Conservation (phyloP, 83 land plant genomes). For the Larix sibirica region DNA sequence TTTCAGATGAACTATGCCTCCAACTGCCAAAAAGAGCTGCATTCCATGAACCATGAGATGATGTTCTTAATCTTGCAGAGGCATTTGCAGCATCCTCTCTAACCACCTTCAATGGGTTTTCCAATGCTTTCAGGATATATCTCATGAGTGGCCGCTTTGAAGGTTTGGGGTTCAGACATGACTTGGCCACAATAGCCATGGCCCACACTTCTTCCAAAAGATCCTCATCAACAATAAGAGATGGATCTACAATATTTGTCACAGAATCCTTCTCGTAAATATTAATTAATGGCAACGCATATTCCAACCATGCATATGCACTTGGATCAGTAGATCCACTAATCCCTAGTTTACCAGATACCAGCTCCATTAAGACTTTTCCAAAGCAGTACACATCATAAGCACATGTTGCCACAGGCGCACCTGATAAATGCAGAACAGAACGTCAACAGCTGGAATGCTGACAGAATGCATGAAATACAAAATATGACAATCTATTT, state of each 20-base stretch:
- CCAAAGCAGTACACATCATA: conserved; percentile 95
- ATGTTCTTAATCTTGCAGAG: conserved; percentile 74
- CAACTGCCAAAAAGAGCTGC: conserved; percentile 95
- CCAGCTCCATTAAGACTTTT: conserved; percentile 91
- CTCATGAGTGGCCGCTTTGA: conserved; percentile 87
- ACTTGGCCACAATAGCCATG: conserved; percentile 92
- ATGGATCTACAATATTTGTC: conserved; percentile 89
- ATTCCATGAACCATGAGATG: conserved; percentile 97
- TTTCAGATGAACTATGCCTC: conserved; percentile 85
- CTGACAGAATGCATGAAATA: conserved; percentile 6
- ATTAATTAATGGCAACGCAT: conserved; percentile 74
- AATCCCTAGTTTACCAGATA: conserved; percentile 92
- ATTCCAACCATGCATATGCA: conserved; percentile 76
- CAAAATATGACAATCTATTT: background rate
- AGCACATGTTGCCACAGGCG: conserved; percentile 62
- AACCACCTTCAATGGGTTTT: conserved; percentile 91
- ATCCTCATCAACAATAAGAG: conserved; percentile 92
- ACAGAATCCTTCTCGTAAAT: conserved; percentile 88
- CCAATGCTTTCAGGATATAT: conserved; percentile 89
- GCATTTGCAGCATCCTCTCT: conserved; percentile 70
- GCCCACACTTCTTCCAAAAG: conserved; percentile 99
- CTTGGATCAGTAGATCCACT: conserved; percentile 70
- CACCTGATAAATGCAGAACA: conserved; percentile 37
- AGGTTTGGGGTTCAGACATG: conserved; percentile 89
- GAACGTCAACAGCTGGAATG: conserved; percentile 5